Evolutionary conservation across 2,329 filamentous ascomycete species (phyloP).

Genomic region (Diaporthe eres): DNA sequence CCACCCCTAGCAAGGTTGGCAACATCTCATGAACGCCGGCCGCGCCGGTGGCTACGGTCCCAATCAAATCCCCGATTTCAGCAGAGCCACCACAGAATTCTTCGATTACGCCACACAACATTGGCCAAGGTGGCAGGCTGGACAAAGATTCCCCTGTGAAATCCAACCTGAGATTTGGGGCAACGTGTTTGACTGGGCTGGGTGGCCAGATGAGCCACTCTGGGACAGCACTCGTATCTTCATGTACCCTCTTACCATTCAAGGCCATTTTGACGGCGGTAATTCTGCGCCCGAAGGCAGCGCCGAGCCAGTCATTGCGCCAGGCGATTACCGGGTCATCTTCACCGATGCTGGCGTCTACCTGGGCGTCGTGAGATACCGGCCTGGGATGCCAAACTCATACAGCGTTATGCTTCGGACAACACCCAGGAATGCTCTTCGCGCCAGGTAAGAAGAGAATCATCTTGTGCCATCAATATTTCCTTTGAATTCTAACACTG

Average conservation of each 20-base stretch:
- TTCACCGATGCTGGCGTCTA: not conserved
- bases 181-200: constrained; percentile 3
- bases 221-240: not conserved
- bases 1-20: not conserved
- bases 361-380: constrained; percentile 6
- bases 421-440: not conserved
- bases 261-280: constrained; percentile 5
- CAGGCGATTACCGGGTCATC: constrained; percentile 1
- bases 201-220: not conserved
- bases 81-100: not conserved
- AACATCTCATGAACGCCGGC: constrained; percentile 1
- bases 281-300: not conserved
- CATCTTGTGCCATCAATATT: too few relatives aligned
- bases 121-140: constrained; percentile 11
- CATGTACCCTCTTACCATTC: constrained; percentile 10
- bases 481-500: not conserved
- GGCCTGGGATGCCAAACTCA: not conserved
- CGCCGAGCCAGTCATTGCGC: not conserved
- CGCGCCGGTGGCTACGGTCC: not conserved
- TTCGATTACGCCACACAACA: not conserved
- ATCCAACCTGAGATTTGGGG: not conserved
- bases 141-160: not conserved
- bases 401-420: not conserved
- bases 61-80: not conserved
- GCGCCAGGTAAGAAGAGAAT: not conserved